Percentiles rank a stretch among this genome's conserved stretches.
These are phyloP conservation scores for Kwoniella pini DNA, from an alignment of 768 basidiomycete species.

Conservation along the genomic window DNA sequence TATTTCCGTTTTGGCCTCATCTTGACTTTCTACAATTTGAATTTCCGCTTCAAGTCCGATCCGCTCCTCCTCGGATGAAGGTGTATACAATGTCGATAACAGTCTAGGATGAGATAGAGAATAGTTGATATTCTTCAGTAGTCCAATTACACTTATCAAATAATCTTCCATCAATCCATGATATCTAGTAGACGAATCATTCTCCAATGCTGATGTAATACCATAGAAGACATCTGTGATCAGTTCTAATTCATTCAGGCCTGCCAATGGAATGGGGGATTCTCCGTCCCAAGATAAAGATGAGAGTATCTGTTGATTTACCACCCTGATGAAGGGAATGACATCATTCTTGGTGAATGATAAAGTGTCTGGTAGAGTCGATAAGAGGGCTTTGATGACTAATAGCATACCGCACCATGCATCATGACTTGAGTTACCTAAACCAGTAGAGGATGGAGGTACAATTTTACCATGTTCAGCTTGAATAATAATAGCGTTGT, in stretches of 20 bases:
- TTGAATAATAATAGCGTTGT: slow-evolving; percentile 73
- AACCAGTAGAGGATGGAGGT: slow-evolving; percentile 64
- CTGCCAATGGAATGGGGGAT: slow-evolving; percentile 71
- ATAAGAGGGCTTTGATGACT: slow-evolving; percentile 74
- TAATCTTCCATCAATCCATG: slow-evolving; percentile 57
- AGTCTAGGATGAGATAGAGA: slow-evolving; percentile 89
- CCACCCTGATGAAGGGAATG: slow-evolving; percentile 80
- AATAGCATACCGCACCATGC: slow-evolving; percentile 83
- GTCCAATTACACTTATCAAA: slow-evolving; percentile 66
- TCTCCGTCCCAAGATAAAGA: slow-evolving; percentile 80
- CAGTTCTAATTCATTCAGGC: slow-evolving; percentile 80
- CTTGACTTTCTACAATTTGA: slow-evolving; percentile 39
- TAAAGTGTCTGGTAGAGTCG: slow-evolving; percentile 63
- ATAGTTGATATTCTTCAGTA: slow-evolving; percentile 86
- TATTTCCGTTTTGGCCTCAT: slow-evolving; percentile 53
- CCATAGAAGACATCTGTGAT: slow-evolving; percentile 75
- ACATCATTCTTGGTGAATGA: slow-evolving; percentile 75
- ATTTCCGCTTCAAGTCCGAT: slow-evolving; percentile 62
- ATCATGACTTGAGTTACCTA: slow-evolving; percentile 75
- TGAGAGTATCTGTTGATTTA: slow-evolving; percentile 73
- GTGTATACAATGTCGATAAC: slow-evolving; percentile 76
- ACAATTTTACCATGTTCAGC: slow-evolving; percentile 74
- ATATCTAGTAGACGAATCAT: slow-evolving; percentile 58
- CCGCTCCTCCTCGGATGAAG: slow-evolving; percentile 74
- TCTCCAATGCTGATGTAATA: slow-evolving; percentile 62